Percentiles rank a stretch among this genome's conserved stretches.
Conservation (phyloP, 257 asterid species). For the Ilex aquifolium region DNA sequence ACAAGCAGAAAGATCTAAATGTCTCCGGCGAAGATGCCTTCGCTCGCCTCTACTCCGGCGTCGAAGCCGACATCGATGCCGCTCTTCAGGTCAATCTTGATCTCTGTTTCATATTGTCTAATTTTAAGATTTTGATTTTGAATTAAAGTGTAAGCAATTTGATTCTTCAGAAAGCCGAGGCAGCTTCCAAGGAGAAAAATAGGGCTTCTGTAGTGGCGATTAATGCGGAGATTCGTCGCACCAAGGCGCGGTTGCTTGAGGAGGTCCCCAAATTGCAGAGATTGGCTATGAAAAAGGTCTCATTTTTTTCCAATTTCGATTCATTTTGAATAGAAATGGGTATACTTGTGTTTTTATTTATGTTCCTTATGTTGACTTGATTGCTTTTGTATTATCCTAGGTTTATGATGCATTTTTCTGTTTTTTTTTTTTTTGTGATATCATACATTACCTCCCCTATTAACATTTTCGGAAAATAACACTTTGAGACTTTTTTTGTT, state of each 20-base stretch:
- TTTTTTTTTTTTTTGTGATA: no score
- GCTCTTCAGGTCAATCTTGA: conserved; percentile 36
- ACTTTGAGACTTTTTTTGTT: no score
- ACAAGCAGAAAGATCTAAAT: conserved; percentile 29
- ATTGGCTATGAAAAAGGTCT: conserved; percentile 65
- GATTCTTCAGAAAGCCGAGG: conserved; percentile 45
- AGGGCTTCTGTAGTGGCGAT: conserved; percentile 80
- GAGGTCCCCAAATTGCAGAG: conserved; percentile 78
- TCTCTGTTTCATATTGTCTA: not conserved
- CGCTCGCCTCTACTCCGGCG: conserved; percentile 48
- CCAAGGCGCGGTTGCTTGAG: conserved; percentile 69
- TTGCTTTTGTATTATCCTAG: no score
- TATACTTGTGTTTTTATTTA: not conserved
- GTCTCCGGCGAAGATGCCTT: conserved; percentile 62
- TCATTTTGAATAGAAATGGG: not conserved
- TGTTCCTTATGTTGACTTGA: no score
- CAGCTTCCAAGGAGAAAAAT: conserved; percentile 60
- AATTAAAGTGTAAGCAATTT: not conserved
- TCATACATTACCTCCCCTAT: no score
- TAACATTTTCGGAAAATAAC: no score
- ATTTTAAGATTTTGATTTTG: not conserved
- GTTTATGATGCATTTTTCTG: no score
- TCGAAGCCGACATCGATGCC: conserved; percentile 67
- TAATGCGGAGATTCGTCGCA: conserved; percentile 86
- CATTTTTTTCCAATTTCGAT: not conserved